Evolutionary conservation across 2,329 filamentous ascomycete genomes (phyloP).

Genomic region (Penicillium sp.): DNA sequence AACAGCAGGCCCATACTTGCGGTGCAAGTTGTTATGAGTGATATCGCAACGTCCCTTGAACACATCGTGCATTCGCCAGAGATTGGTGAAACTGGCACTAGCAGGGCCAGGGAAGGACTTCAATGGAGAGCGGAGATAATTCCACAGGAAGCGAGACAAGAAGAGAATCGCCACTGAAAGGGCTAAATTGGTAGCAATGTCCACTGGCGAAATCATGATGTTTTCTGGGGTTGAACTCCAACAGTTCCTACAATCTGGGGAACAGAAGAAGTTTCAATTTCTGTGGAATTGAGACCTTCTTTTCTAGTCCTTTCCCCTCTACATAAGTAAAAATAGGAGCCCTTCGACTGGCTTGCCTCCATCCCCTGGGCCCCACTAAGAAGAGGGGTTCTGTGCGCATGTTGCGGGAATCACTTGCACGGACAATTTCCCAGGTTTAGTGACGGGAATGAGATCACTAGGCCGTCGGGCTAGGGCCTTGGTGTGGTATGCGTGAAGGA

Average conservation of each 20-base stretch:
- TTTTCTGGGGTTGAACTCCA: background rate
- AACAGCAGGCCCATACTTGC: constrained; percentile 71
- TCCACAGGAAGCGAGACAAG: constrained; percentile 16
- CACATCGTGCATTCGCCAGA: constrained; percentile 73
- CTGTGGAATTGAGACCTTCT: background rate
- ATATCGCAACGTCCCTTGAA: constrained; percentile 63
- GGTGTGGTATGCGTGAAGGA: background rate
- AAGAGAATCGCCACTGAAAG: constrained; percentile 10
- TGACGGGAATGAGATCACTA: background rate
- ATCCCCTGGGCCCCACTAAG: constrained; percentile 1
- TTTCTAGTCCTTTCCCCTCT: background rate
- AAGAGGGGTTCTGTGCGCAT: background rate
- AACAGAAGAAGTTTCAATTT: background rate
- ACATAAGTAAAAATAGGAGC: background rate
- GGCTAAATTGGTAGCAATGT: constrained; percentile 6
- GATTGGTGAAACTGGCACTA: constrained; percentile 66
- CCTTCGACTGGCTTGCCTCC: background rate
- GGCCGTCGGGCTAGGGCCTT: background rate
- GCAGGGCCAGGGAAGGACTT: constrained; percentile 66
- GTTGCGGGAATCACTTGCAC: background rate
- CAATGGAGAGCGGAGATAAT: constrained; percentile 17
- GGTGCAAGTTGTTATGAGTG: constrained; percentile 67
- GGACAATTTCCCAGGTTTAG: background rate
- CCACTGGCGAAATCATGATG: constrained; percentile 4
- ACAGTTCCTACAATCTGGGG: background rate